Percentiles rank a stretch among this genome's conserved stretches.
Evolutionary conservation across 1,284 basidiomycete genomes (phyloP).

Genomic region (Rhodotorula sp.): DNA sequence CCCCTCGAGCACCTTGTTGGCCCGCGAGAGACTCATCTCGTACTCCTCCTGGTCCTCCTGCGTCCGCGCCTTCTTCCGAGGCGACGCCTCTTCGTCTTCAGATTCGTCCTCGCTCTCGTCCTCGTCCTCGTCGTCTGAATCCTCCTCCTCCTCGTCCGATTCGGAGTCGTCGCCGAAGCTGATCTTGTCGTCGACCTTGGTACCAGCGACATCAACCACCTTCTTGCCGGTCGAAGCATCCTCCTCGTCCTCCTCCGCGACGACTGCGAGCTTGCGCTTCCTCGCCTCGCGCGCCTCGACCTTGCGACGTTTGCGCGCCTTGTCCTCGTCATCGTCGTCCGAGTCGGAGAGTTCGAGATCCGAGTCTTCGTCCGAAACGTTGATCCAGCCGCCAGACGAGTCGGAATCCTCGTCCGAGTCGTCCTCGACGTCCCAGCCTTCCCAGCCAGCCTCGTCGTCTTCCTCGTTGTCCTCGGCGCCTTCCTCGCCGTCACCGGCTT

Average conservation of each 20-base stretch:
- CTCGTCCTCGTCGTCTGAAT: constrained; percentile 47
- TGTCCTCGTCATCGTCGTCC: constrained; percentile 41
- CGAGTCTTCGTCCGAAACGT: constrained; percentile 71
- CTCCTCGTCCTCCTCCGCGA: constrained; percentile 40
- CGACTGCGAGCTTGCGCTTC: constrained; percentile 40
- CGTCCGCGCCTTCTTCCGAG: constrained; percentile 39
- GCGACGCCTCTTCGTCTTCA: constrained; percentile 43
- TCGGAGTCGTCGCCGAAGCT: constrained; percentile 3
- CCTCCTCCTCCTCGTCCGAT: constrained; percentile 16
- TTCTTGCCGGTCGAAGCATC: constrained; percentile 6
- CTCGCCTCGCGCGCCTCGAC: constrained; percentile 23
- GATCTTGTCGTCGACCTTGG: constrained; percentile 18
- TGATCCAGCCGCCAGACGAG: constrained; percentile 75
- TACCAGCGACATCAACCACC: constrained; percentile 18
- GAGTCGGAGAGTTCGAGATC: constrained; percentile 36
- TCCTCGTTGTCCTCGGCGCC: constrained; percentile 53
- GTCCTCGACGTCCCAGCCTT: constrained; percentile 84
- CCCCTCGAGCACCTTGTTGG: constrained; percentile 33
- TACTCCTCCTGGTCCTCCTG: constrained; percentile 31
- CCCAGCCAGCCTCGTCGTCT: constrained; percentile 75
- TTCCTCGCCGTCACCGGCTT: constrained; percentile 47
- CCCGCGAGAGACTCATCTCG: constrained; percentile 38
- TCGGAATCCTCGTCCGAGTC: constrained; percentile 66
- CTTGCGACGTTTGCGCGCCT: constrained; percentile 26
- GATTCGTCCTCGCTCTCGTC: constrained; percentile 30